Evolutionary conservation across 2,329 filamentous ascomycete species (phyloP).

Genomic region (Aaosphaeria pasadenensis): DNA sequence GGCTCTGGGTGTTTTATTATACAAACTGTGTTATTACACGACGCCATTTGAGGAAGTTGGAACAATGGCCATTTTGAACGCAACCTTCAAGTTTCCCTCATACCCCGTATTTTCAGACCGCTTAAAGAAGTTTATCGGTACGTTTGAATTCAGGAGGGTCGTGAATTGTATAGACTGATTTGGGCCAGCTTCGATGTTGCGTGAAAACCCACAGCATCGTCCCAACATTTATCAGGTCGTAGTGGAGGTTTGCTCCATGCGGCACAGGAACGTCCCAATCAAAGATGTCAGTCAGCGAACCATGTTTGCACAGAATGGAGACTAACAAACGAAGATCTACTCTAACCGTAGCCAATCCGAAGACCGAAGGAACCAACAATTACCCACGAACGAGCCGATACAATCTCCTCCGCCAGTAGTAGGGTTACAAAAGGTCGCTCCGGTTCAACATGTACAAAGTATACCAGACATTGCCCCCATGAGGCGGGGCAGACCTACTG

Average conservation of each 20-base stretch:
- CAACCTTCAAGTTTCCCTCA: conserved; percentile 85
- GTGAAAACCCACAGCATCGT: conserved; percentile 72
- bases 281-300: conserved; percentile 64
- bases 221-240: conserved; percentile 96
- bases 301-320: neutral
- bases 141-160: conserved; percentile 19
- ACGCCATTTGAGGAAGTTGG: conserved; percentile 98
- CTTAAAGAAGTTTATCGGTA: conserved; percentile 86
- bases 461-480: conserved; percentile 92
- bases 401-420: conserved; percentile 60
- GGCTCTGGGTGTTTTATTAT: conserved; percentile 90
- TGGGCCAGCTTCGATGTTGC: conserved; percentile 77
- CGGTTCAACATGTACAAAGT: conserved; percentile 64
- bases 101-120: conserved; percentile 89
- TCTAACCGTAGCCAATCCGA: conserved; percentile 61
- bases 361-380: conserved; percentile 56
- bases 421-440: conserved; percentile 78
- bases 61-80: conserved; percentile 94
- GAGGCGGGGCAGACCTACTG: conserved; percentile 76
- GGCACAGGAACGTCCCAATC: conserved; percentile 80
- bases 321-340: conserved; percentile 46
- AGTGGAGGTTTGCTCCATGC: conserved; percentile 82
- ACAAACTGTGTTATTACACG: conserved; percentile 99
- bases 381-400: conserved; percentile 56
- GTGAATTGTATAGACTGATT: conserved; percentile 10